Conservation (phyloP, 2,329 filamentous ascomycete genomes). For the Thielaviopsis populi region DNA sequence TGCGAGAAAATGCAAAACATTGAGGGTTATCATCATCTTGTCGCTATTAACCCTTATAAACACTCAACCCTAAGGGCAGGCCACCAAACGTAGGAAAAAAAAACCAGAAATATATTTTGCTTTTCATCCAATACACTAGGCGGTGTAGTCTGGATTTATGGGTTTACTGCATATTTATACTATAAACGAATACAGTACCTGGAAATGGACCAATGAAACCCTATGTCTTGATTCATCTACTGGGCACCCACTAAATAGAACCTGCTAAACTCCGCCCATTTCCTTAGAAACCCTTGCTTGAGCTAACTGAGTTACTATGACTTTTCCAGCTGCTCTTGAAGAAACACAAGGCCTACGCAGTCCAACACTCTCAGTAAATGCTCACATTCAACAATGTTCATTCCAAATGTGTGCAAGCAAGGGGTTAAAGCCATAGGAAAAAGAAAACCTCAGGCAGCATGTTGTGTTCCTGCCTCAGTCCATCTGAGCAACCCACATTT, state of each 20-base stretch:
- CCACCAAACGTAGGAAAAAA: no score
- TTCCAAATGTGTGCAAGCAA: no score
- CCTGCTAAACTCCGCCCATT: background rate
- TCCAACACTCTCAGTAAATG: no score
- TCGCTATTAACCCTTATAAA: no score
- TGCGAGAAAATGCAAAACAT: no score
- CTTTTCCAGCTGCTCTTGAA: background rate
- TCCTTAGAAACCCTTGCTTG: background rate
- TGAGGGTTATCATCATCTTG: no score
- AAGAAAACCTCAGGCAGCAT: background rate
- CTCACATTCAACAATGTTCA: no score
- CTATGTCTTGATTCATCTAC: background rate
- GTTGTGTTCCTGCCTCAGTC: background rate
- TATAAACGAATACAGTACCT: background rate
- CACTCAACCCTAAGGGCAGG: no score
- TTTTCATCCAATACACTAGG: background rate
- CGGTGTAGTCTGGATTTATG: background rate
- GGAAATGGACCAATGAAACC: background rate
- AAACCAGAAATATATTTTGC: background rate
- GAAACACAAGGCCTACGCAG: no score
- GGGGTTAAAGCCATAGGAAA: background rate
- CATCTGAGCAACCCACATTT: background rate
- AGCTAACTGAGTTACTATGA: background rate
- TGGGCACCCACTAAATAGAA: background rate
- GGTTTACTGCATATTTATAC: background rate